These are phyloP conservation scores for Fraxinus paxiana DNA, from an alignment of 305 asterid genomes.

Conservation along the genomic window DNA sequence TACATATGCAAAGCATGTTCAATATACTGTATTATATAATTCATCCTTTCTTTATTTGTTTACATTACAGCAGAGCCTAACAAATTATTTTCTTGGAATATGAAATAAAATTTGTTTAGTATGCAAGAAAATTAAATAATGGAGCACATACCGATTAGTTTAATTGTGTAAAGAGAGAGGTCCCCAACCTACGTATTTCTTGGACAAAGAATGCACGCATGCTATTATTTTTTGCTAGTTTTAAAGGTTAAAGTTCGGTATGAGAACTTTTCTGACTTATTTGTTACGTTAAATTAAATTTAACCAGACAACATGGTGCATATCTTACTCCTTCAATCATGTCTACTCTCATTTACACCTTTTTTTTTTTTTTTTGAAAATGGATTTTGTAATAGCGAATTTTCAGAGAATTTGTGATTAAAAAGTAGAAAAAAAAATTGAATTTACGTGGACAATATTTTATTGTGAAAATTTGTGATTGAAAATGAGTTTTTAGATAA, in stretches of 20 bases:
- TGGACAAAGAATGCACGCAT: not conserved
- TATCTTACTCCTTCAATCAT: not conserved
- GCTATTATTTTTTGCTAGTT: not conserved
- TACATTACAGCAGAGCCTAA: not conserved
- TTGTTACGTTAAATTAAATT: not conserved
- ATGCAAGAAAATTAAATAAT: not conserved
- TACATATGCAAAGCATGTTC: not conserved
- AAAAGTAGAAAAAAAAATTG: too few relatives aligned
- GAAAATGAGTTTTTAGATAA: too few relatives aligned
- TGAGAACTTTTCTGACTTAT: not conserved
- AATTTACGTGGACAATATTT: too few relatives aligned
- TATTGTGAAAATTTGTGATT: too few relatives aligned
- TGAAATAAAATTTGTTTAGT: not conserved
- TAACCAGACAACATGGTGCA: not conserved
- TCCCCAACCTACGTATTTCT: not conserved
- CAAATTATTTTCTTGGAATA: not conserved
- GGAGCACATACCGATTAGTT: not conserved
- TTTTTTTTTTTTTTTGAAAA: too few relatives aligned
- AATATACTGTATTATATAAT: not conserved
- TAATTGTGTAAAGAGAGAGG: not conserved
- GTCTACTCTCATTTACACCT: not conserved
- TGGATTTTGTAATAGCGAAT: too few relatives aligned
- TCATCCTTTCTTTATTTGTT: not conserved
- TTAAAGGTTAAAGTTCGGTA: not conserved
- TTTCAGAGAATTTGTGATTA: too few relatives aligned